Conservation (phyloP, 2,329 filamentous ascomycete genomes). For the Fusarium heterosporum region DNA sequence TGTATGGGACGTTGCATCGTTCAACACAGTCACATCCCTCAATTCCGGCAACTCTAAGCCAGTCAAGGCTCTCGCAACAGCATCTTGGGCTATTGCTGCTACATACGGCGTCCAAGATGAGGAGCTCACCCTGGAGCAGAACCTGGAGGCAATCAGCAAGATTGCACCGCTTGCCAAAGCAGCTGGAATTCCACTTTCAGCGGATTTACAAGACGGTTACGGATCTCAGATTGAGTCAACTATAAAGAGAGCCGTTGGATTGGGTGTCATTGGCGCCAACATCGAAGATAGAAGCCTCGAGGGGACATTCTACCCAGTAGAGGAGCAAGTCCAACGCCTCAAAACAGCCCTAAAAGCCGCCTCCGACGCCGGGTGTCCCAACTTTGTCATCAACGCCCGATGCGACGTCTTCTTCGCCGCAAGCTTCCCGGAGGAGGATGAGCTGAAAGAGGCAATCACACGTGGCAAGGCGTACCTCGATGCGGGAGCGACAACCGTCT, state of each 20-base stretch:
- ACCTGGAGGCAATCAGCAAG: slow-evolving; percentile 59
- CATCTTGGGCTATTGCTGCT: slow-evolving; percentile 63
- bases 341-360: slow-evolving; percentile 57
- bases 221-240: slow-evolving; percentile 59
- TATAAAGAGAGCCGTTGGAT: slow-evolving; percentile 58
- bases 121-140: slow-evolving; percentile 62
- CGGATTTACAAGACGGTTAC: slow-evolving; percentile 72
- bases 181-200: slow-evolving; percentile 62
- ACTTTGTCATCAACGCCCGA: slow-evolving; percentile 69
- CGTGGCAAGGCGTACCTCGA: slow-evolving; percentile 68
- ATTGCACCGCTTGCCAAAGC: slow-evolving; percentile 58
- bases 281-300: slow-evolving; percentile 64
- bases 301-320: slow-evolving; percentile 52
- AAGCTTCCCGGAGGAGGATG: slow-evolving; percentile 49
- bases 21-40: slow-evolving; percentile 58
- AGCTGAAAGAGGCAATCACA: slow-evolving; percentile 61
- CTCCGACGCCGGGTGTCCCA: slow-evolving; percentile 59
- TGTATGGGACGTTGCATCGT: slow-evolving; percentile 65
- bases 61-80: slow-evolving; percentile 60
- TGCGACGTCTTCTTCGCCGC: slow-evolving; percentile 62
- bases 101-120: slow-evolving; percentile 59
- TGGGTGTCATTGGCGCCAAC: slow-evolving; percentile 68
- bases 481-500: slow-evolving; percentile 69
- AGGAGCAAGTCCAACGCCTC: slow-evolving; percentile 63
- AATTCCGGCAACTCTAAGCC: slow-evolving; percentile 52